phyloP scores from a whole-genome alignment of 352 stramenopile genomes.

The Phytophthora pseudosyringae region DNA sequence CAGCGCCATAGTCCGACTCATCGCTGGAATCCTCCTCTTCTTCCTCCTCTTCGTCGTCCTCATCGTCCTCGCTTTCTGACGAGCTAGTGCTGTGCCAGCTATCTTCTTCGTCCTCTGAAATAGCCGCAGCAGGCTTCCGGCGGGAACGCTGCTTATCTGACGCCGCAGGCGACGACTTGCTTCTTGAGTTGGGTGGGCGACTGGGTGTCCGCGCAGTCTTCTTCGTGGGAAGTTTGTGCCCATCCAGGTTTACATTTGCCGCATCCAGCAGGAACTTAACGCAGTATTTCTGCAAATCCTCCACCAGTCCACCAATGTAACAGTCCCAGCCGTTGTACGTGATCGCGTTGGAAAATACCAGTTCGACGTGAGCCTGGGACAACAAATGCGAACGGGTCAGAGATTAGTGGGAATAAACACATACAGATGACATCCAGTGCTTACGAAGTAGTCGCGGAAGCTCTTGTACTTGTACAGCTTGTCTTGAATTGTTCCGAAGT shows the following conservation, averaged over 20 bases:
- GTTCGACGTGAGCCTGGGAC: constrained; percentile 67
- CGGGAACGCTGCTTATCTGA: constrained; percentile 45
- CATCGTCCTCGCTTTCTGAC: constrained; percentile 59
- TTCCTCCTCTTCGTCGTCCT: constrained; percentile 69
- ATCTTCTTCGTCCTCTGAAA: constrained; percentile 61
- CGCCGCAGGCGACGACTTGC: constrained; percentile 22
- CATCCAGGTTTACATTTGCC: constrained; percentile 45
- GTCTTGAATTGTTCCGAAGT: constrained; percentile 94
- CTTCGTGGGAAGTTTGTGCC: constrained; percentile 25
- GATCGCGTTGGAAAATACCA: constrained; percentile 85
- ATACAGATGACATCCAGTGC: constrained; percentile 18
- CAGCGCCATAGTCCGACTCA: constrained; percentile 50
- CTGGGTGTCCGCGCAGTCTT: constrained; percentile 6
- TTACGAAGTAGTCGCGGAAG: constrained; percentile 85
- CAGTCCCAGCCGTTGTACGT: constrained; percentile 78
- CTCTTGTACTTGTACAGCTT: constrained; percentile 75
- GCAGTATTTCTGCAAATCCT: constrained; percentile 73
- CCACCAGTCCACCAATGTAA: constrained; percentile 63
- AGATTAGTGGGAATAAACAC: constrained; percentile 1
- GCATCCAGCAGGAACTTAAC: constrained; percentile 80
- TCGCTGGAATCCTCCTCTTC: constrained; percentile 60
- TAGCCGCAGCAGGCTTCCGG: constrained; percentile 14
- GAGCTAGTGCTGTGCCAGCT: constrained; percentile 50
- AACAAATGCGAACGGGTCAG: constrained; percentile 6
- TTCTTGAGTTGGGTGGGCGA: constrained; percentile 12